Conservation (phyloP, 2,329 filamentous ascomycete species). For the Fusarium multiceps region DNA sequence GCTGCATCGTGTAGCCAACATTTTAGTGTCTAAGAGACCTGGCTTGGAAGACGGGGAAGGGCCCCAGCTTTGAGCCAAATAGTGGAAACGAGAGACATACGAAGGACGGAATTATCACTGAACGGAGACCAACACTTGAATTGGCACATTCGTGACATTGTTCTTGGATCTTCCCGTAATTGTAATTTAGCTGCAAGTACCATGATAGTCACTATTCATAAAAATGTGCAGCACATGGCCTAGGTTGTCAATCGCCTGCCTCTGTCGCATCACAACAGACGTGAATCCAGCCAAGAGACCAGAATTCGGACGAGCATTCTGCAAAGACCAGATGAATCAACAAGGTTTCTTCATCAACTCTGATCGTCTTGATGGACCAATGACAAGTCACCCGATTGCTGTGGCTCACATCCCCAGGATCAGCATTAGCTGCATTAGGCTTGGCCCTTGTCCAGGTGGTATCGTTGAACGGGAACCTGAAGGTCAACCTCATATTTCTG, state of each 20-base stretch:
- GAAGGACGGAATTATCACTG: constrained; percentile 8
- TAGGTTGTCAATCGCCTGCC: background rate
- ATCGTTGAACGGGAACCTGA: constrained; percentile 29
- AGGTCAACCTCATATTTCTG: constrained; percentile 48
- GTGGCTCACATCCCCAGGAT: constrained; percentile 6
- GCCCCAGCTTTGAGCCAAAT: background rate
- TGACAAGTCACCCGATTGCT: constrained; percentile 11
- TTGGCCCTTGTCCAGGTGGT: constrained; percentile 33
- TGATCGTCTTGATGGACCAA: constrained; percentile 21
- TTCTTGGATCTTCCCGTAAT: background rate
- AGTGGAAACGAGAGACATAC: background rate
- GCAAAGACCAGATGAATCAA: background rate
- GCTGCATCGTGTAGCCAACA: constrained; percentile 16
- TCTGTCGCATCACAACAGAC: background rate
- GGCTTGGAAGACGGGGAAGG: constrained; percentile 3
- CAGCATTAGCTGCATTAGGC: constrained; percentile 43
- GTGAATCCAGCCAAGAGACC: background rate
- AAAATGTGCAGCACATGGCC: background rate
- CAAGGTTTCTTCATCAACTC: background rate
- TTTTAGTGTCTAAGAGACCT: background rate
- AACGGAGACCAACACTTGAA: background rate
- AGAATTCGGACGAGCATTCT: background rate
- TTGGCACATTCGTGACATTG: background rate
- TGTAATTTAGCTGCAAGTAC: background rate
- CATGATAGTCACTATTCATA: too few species aligned